These are phyloP conservation scores for Globisporangium polare DNA, from an alignment of 352 stramenopile species.

Conservation along the genomic window DNA sequence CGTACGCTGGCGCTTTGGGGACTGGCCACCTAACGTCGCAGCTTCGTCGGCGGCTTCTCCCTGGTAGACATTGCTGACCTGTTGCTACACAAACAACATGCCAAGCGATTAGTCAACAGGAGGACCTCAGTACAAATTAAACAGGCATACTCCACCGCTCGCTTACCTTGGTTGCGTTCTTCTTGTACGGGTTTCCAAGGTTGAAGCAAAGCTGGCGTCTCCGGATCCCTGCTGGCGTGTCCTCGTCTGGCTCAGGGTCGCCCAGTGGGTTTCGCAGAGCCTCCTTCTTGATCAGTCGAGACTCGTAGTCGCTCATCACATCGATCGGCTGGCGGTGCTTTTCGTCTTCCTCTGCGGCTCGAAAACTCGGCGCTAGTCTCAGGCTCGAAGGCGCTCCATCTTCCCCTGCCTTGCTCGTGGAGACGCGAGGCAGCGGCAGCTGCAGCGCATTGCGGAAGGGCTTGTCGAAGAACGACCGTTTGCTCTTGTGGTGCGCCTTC, in stretches of 20 bases:
- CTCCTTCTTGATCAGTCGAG: conserved; percentile 83
- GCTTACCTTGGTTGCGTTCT: conserved; percentile 72
- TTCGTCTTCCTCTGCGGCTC: conserved; percentile 67
- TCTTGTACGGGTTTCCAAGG: conserved; percentile 87
- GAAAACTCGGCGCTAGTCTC: conserved; percentile 56
- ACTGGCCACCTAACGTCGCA: conserved; percentile 66
- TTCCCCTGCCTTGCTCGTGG: conserved; percentile 17
- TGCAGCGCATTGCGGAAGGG: conserved; percentile 34
- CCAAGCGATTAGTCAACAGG: neutral
- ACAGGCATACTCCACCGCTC: neutral
- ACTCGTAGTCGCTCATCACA: conserved; percentile 88
- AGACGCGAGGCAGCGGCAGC: conserved; percentile 28
- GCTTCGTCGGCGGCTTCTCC: conserved; percentile 83
- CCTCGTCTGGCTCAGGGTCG: conserved; percentile 81
- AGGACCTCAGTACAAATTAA: neutral
- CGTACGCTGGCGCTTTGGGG: conserved; percentile 75
- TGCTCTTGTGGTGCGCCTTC: conserved; percentile 43
- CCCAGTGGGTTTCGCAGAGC: conserved; percentile 78
- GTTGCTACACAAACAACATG: conserved; percentile 22
- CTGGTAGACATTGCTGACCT: conserved; percentile 80
- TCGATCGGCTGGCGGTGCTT: conserved; percentile 85
- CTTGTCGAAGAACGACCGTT: conserved; percentile 51
- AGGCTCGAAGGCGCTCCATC: conserved; percentile 21
- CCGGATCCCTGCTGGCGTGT: conserved; percentile 66
- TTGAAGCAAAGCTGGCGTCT: conserved; percentile 83